phyloP scores from a whole-genome alignment of 1,284 basidiomycete species.

The Omphalotus olearius region DNA sequence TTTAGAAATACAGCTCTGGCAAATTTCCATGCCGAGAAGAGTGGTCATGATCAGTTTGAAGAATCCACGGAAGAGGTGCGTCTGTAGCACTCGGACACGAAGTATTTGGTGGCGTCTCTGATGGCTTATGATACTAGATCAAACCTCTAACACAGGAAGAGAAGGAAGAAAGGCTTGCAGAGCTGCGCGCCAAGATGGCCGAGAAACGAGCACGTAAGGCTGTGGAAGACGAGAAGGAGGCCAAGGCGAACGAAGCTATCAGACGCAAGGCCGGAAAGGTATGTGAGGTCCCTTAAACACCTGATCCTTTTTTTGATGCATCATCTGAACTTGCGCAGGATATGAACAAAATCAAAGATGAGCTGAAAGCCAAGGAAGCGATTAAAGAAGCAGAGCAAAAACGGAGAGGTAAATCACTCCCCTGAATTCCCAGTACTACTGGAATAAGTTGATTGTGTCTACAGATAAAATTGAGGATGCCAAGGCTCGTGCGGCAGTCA shows the following conservation, averaged over 20 bases:
- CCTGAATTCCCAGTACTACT: not conserved
- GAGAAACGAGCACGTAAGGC: conserved; percentile 72
- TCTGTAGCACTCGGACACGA: not conserved
- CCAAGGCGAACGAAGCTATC: conserved; percentile 75
- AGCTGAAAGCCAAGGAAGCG: conserved; percentile 22
- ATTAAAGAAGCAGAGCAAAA: conserved; percentile 78
- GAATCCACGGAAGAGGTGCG: conserved; percentile 90
- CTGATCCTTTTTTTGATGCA: not conserved
- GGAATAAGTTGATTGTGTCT: not conserved
- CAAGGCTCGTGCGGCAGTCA: conserved; percentile 78
- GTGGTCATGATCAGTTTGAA: conserved; percentile 92
- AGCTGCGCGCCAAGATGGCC: conserved; percentile 75
- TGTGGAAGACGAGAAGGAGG: conserved; percentile 66
- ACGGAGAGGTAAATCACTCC: conserved; percentile 57
- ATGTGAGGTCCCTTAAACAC: not conserved
- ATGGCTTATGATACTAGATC: conserved; percentile 44
- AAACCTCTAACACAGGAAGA: conserved; percentile 95
- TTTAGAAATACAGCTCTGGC: conserved; percentile 89
- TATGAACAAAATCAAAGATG: conserved; percentile 15
- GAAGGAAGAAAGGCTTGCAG: conserved; percentile 78
- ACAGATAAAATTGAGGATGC: conserved; percentile 85
- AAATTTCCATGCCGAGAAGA: conserved; percentile 93
- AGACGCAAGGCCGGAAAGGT: conserved; percentile 81
- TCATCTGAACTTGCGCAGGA: conserved; percentile 6
- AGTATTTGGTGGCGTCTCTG: not conserved